These are phyloP conservation scores for Helotiales sp. DNA, from an alignment of 2,329 filamentous ascomycete species.

Conservation along the genomic window DNA sequence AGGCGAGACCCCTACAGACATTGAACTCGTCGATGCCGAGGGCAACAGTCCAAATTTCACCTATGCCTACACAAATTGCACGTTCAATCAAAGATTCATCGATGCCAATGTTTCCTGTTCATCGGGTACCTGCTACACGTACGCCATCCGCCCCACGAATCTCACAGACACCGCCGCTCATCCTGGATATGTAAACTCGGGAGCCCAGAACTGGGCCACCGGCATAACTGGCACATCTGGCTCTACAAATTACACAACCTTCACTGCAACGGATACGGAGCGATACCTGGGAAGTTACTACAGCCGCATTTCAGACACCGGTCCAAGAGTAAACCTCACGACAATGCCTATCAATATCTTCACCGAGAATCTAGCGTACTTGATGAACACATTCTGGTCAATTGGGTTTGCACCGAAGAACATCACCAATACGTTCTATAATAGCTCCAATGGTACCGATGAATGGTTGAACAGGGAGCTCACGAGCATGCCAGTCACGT, in stretches of 20 bases:
- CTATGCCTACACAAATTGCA: conserved; percentile 6
- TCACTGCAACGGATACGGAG: conserved; percentile 1
- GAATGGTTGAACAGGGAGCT: not conserved
- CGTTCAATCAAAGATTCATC: conserved; percentile 1
- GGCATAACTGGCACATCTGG: not conserved
- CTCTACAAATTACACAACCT: not conserved
- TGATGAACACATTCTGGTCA: conserved; percentile 20
- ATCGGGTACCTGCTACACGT: not conserved
- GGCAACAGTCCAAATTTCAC: not conserved
- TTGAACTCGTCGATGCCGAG: not conserved
- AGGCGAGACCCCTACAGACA: not conserved
- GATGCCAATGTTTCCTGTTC: conserved; percentile 5
- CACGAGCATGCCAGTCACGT: not conserved
- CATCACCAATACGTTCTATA: conserved; percentile 4
- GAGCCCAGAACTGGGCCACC: not conserved
- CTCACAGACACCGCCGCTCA: not conserved
- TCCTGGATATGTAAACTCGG: not conserved
- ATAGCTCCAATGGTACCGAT: not conserved
- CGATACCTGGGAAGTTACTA: not conserved
- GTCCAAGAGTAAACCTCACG: not conserved
- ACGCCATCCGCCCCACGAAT: not conserved
- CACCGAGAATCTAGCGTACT: conserved; percentile 9
- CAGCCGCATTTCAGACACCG: not conserved
- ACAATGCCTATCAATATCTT: not conserved
- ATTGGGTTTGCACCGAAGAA: conserved; percentile 2